Percentiles rank a stretch among this genome's conserved stretches.
phyloP scores from a whole-genome alignment of 2,329 filamentous ascomycete genomes.

The Colletotrichum eremochloae region DNA sequence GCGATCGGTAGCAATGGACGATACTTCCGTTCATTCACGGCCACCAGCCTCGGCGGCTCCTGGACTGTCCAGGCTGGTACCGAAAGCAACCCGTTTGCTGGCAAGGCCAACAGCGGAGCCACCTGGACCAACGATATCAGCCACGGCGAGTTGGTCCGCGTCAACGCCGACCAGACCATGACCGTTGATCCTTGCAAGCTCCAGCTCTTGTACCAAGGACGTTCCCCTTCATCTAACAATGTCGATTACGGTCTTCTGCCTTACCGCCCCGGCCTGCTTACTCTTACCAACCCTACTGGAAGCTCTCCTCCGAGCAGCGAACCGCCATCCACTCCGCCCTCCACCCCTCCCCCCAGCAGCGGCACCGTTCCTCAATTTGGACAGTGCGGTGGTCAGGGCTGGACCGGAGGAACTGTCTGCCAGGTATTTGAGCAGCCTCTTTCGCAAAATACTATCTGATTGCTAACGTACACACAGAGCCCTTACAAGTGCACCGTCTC shows the following conservation, averaged over 20 bases:
- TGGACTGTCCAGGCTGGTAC: conserved; percentile 70
- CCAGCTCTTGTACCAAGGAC: conserved; percentile 74
- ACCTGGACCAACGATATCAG: conserved; percentile 77
- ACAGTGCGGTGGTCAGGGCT: not conserved
- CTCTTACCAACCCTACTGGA: not conserved
- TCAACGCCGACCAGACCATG: conserved; percentile 71
- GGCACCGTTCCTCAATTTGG: not conserved
- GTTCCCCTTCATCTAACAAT: conserved; percentile 51
- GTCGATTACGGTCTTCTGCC: not conserved
- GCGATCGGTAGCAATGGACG: not conserved
- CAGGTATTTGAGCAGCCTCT: not conserved
- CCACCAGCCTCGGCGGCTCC: conserved; percentile 65
- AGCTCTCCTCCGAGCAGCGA: not conserved
- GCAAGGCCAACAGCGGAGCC: conserved; percentile 74
- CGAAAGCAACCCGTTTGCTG: conserved; percentile 72
- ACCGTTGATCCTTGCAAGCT: conserved; percentile 74
- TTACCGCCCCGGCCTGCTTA: not conserved
- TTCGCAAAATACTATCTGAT: too few species aligned
- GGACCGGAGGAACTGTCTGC: not conserved
- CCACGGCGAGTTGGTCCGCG: conserved; percentile 73
- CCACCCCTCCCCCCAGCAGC: conserved; percentile 7
- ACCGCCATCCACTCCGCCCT: not conserved
- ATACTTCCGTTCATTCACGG: conserved; percentile 74
- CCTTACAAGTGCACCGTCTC: not conserved
- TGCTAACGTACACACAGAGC: not conserved